Evolutionary conservation across 2,329 filamentous ascomycete genomes (phyloP).

Genomic region (Emergomyces orientalis): DNA sequence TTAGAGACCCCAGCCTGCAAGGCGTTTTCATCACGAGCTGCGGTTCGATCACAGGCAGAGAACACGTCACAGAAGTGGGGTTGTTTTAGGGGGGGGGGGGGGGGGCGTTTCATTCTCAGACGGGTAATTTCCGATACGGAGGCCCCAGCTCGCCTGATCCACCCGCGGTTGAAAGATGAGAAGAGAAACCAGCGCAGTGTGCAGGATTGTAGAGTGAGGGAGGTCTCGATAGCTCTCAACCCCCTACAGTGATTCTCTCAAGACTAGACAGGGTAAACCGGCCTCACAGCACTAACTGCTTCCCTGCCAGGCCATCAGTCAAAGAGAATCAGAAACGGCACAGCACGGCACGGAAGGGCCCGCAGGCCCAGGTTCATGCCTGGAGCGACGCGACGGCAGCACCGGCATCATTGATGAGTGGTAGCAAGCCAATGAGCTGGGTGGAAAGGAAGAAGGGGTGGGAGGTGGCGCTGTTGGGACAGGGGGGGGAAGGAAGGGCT

Average conservation of each 20-base stretch:
- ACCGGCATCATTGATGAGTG: too few relatives aligned
- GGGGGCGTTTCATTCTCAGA: too few relatives aligned
- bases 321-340: slow-evolving; percentile 4
- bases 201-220: background rate
- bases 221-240: background rate
- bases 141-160: background rate
- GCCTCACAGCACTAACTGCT: background rate
- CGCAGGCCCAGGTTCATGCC: background rate
- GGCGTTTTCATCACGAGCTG: too few relatives aligned
- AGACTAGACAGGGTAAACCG: background rate
- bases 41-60: too few relatives aligned
- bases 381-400: background rate
- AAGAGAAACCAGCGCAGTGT: background rate
- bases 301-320: background rate
- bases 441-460: background rate
- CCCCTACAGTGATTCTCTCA: background rate
- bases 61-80: too few relatives aligned
- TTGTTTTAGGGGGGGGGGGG: too few relatives aligned
- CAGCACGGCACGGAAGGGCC: too few relatives aligned
- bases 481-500: background rate
- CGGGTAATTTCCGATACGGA: background rate
- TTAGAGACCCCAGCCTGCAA: too few relatives aligned
- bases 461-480: background rate
- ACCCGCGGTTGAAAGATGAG: too few relatives aligned
- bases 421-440: background rate